These are phyloP conservation scores for Boletus tomentosulus DNA, from an alignment of 768 basidiomycete genomes.

Conservation along the genomic window DNA sequence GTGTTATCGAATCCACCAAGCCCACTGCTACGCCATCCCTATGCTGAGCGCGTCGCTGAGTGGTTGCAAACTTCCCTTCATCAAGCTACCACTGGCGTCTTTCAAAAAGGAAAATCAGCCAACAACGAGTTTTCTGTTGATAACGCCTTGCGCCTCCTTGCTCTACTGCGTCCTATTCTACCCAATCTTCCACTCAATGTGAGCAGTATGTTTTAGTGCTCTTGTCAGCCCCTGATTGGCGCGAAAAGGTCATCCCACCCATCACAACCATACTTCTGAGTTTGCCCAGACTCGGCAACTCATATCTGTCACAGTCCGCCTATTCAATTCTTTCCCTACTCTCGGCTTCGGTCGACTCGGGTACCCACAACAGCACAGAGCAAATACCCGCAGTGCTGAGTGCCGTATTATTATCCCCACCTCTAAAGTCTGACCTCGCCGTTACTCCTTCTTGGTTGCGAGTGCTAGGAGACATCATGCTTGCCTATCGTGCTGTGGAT, in stretches of 20 bases:
- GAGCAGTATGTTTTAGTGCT: conserved; percentile 30
- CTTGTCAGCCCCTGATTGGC: conserved; percentile 11
- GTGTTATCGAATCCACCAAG: conserved; percentile 72
- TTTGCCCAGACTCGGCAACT: conserved; percentile 82
- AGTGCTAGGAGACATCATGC: conserved; percentile 69
- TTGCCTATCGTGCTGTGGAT: conserved; percentile 54
- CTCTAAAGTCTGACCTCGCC: conserved; percentile 62
- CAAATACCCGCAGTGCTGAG: conserved; percentile 60
- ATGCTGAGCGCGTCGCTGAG: conserved; percentile 73
- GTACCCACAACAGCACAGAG: conserved; percentile 43
- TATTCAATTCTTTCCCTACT: conserved; percentile 87
- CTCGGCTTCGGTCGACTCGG: conserved; percentile 46
- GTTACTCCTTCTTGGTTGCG: conserved; percentile 76
- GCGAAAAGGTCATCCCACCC: conserved; percentile 60
- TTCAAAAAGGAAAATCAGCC: conserved; percentile 54
- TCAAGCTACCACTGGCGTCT: conserved; percentile 59
- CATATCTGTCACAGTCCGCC: conserved; percentile 83
- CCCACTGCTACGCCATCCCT: conserved; percentile 80
- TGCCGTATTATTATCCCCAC: conserved; percentile 64
- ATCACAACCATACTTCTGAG: conserved; percentile 70
- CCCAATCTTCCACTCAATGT: conserved; percentile 64
- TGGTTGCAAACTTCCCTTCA: conserved; percentile 68
- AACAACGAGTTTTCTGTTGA: conserved; percentile 60
- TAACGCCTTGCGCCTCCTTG: conserved; percentile 72
- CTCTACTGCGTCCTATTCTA: conserved; percentile 62